A percentile compares a stretch with the other conserved stretches of the same genome.
phyloP scores from a whole-genome alignment of 1,139 yeast genomes.

The Geotrichum restrictum region DNA sequence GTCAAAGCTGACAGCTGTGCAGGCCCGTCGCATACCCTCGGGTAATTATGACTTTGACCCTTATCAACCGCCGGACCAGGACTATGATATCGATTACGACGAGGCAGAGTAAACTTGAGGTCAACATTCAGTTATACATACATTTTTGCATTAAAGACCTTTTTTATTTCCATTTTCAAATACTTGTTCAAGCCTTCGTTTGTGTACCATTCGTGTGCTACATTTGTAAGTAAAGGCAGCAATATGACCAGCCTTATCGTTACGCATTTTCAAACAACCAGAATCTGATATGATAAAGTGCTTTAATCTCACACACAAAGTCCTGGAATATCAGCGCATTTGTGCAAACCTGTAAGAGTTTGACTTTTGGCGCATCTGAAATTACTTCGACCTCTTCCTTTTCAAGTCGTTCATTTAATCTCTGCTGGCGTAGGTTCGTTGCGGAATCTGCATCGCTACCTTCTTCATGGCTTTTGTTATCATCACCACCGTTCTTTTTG shows the following conservation, averaged over 20 bases:
- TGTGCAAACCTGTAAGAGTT: slow-evolving; percentile 1
- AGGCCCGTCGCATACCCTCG: not conserved
- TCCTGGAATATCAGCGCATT: slow-evolving; percentile 17
- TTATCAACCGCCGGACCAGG: not conserved
- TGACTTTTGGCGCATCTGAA: too few relatives aligned
- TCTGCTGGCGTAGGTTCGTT: too few relatives aligned
- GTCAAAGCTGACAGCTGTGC: not conserved
- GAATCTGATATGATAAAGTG: slow-evolving; percentile 17
- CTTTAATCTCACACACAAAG: slow-evolving; percentile 19
- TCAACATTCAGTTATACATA: too few relatives aligned
- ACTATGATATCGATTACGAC: slow-evolving; percentile 20
- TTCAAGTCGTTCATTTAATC: too few relatives aligned
- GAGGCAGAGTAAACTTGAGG: not conserved
- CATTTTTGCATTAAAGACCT: too few relatives aligned
- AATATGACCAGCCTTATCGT: too few relatives aligned
- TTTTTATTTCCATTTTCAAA: not conserved
- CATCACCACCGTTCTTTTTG: too few relatives aligned
- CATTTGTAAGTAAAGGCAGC: too few relatives aligned
- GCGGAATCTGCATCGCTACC: too few relatives aligned
- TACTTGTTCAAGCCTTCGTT: too few relatives aligned
- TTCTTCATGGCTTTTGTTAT: too few relatives aligned
- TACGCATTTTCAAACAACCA: slow-evolving; percentile 12
- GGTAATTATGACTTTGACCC: not conserved
- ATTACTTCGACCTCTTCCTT: not conserved
- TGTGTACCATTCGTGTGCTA: too few relatives aligned